Percentiles rank a stretch among this genome's conserved stretches.
Evolutionary conservation across 2,329 filamentous ascomycete species (phyloP).

Genomic region (Thielaviopsis cerberus): DNA sequence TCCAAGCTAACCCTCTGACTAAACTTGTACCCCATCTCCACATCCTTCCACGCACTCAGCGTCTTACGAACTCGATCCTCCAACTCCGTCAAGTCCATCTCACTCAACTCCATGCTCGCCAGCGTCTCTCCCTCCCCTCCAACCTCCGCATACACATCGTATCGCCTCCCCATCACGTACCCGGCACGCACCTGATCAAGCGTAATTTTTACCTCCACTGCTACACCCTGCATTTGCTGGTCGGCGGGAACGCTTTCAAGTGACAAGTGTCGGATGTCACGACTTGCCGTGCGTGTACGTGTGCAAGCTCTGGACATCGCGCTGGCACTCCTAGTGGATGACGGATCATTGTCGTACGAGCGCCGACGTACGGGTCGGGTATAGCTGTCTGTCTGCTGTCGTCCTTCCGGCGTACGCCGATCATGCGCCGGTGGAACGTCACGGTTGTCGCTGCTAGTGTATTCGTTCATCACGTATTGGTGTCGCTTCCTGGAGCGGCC

Average conservation of each 20-base stretch:
- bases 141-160: neutral
- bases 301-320: neutral
- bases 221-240: conserved; percentile 12
- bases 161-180: neutral
- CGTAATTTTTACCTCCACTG: neutral
- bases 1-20: neutral
- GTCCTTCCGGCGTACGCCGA: neutral
- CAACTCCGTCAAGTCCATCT: neutral
- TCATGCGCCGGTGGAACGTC: neutral
- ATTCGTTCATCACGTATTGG: neutral
- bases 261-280: conserved; percentile 12
- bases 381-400: neutral
- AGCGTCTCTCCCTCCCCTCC: neutral
- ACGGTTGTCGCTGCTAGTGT: neutral
- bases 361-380: neutral
- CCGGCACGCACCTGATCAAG: neutral
- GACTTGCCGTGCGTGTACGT: neutral
- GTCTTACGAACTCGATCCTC: neutral
- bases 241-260: conserved; percentile 16
- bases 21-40: neutral
- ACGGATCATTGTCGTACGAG: no score
- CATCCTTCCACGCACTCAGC: neutral
- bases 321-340: neutral
- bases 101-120: neutral
- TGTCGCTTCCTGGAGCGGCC: neutral